Conservation (phyloP, 2,329 filamentous ascomycete species). For the Metarhizium brunneum region DNA sequence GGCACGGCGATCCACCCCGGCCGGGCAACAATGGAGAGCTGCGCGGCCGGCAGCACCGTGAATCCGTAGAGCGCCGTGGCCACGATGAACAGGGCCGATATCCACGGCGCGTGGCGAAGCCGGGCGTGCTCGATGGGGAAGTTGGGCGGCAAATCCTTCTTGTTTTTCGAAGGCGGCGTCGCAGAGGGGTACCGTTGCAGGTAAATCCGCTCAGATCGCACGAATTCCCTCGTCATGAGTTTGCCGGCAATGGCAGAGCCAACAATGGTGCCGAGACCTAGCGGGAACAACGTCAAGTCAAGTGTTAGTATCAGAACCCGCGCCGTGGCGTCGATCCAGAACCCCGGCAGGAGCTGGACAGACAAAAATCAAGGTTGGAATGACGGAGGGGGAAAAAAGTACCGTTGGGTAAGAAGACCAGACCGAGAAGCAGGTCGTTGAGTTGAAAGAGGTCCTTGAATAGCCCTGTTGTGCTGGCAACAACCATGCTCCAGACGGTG, state of each 20-base stretch:
- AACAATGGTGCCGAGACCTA: too few species aligned
- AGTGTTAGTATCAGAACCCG: too few species aligned
- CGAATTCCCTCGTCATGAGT: too few species aligned
- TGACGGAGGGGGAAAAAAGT: too few species aligned
- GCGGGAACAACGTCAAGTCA: too few species aligned
- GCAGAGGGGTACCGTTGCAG: too few species aligned
- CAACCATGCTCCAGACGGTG: constrained; percentile 37
- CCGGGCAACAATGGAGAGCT: not conserved
- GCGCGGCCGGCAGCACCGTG: not conserved
- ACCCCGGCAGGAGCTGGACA: too few species aligned
- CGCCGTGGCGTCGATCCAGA: too few species aligned
- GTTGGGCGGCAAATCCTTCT: constrained; percentile 17
- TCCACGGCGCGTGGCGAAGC: constrained; percentile 29
- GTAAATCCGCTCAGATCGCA: too few species aligned
- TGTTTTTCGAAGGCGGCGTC: constrained; percentile 1
- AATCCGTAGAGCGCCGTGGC: constrained; percentile 25
- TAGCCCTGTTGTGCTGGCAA: constrained; percentile 26
- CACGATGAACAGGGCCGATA: constrained; percentile 25
- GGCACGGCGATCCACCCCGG: constrained; percentile 6
- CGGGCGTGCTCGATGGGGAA: constrained; percentile 34
- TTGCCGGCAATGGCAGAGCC: too few species aligned
- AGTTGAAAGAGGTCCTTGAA: constrained; percentile 21
- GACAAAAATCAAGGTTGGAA: too few species aligned
- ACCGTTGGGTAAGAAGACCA: constrained; percentile 11
- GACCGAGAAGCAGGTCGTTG: constrained; percentile 14